phyloP scores from a whole-genome alignment of 192 early-diverging fungal species.

The Coemansia biformis region DNA sequence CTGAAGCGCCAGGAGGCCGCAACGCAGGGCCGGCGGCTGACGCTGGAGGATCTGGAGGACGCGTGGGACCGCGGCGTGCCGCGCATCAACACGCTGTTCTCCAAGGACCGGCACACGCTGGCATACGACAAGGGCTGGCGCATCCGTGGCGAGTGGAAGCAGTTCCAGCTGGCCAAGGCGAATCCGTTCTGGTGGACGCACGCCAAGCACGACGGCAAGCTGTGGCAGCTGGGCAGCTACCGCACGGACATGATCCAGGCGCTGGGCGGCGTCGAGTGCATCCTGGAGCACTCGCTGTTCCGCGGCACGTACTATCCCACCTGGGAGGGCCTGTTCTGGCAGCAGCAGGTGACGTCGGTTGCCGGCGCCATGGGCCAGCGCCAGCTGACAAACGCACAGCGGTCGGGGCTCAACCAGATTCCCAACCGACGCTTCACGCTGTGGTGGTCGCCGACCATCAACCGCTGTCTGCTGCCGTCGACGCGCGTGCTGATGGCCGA shows the following conservation, averaged over 20 bases:
- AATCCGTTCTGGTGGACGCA: conserved; percentile 97
- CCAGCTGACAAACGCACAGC: conserved; percentile 97
- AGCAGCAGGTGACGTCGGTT: conserved; percentile 70
- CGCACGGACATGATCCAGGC: conserved; percentile 99
- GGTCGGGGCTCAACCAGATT: conserved; percentile 98
- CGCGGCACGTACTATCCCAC: conserved; percentile 97
- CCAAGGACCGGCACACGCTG: conserved; percentile 96
- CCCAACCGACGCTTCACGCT: conserved; percentile 99
- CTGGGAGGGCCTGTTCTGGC: conserved; percentile 99
- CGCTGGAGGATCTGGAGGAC: conserved; percentile 98
- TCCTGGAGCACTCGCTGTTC: conserved; percentile 97
- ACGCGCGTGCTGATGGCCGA: conserved; percentile 60
- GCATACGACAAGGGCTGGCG: conserved; percentile 99
- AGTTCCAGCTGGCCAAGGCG: conserved; percentile 91
- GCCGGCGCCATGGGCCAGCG: conserved; percentile 90
- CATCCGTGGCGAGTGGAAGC: conserved; percentile 93
- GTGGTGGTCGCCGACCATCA: conserved; percentile 99
- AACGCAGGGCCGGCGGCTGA: conserved; percentile 93
- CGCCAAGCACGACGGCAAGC: conserved; percentile 76
- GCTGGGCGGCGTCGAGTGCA: conserved; percentile 96
- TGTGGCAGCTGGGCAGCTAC: conserved; percentile 96
- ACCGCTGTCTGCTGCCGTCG: conserved; percentile 54
- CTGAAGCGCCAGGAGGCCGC: conserved; percentile 95
- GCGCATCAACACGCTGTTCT: conserved; percentile 97
- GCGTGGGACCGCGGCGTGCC: conserved; percentile 99